A percentile compares a stretch with the other conserved stretches of the same genome.
These are phyloP conservation scores for Leishmania tropica DNA, from an alignment of 208 protist genomes.

Conservation along the genomic window DNA sequence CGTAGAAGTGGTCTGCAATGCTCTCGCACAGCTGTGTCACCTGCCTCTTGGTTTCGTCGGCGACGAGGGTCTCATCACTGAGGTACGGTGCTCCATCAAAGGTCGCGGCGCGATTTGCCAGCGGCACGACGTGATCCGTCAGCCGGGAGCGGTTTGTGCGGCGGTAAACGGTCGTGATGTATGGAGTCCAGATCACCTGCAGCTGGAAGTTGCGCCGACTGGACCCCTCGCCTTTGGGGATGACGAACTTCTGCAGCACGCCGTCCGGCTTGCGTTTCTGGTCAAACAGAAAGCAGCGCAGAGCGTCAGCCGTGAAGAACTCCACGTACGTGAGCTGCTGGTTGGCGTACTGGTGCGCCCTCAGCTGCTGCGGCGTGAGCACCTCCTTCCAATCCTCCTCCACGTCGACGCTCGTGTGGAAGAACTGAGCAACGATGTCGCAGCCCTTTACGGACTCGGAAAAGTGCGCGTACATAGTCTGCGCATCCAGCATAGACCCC, in stretches of 20 bases:
- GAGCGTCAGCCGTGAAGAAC: constrained; percentile 80
- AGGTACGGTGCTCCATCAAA: constrained; percentile 86
- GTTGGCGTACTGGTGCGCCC: constrained; percentile 21
- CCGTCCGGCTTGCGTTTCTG: constrained; percentile 84
- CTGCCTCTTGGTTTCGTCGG: constrained; percentile 78
- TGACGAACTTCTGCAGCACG: constrained; percentile 90
- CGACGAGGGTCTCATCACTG: constrained; percentile 81
- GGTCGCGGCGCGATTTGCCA: constrained; percentile 64
- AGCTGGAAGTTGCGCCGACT: constrained; percentile 80
- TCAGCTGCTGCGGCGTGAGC: constrained; percentile 23
- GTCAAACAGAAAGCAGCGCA: constrained; percentile 84
- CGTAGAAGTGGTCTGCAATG: constrained; percentile 88
- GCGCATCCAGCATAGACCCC: constrained; percentile 83
- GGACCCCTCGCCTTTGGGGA: constrained; percentile 79
- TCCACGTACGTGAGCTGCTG: constrained; percentile 80
- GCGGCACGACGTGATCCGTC: constrained; percentile 58
- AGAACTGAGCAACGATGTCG: constrained; percentile 89
- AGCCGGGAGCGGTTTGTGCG: constrained; percentile 79
- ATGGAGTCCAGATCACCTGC: constrained; percentile 88
- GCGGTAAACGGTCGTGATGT: constrained; percentile 83
- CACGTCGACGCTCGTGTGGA: constrained; percentile 57
- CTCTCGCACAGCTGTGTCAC: constrained; percentile 74
- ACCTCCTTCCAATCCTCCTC: constrained; percentile 50
- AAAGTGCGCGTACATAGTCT: constrained; percentile 84
- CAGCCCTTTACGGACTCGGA: constrained; percentile 37